These are phyloP conservation scores for Botryosphaeria dothidea DNA, from an alignment of 2,329 filamentous ascomycete genomes.

Conservation along the genomic window DNA sequence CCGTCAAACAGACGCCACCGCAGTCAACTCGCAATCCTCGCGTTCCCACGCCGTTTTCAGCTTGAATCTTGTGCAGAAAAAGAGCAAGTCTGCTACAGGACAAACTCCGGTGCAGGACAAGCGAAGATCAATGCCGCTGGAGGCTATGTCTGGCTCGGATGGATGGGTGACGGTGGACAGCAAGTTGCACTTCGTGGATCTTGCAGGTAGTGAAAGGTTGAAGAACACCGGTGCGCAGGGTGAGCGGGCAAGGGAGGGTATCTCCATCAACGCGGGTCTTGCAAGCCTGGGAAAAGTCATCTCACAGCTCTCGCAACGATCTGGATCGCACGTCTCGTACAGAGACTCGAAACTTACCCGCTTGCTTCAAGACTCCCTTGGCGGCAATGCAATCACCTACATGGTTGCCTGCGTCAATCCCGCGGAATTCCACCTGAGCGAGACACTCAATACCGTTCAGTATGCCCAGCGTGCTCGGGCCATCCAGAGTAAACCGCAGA, in stretches of 20 bases:
- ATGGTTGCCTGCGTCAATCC: slow-evolving; percentile 99
- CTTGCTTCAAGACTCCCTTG: slow-evolving; percentile 91
- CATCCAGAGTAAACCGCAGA: slow-evolving; percentile 96
- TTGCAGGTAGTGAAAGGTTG: slow-evolving; percentile 92
- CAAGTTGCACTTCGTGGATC: slow-evolving; percentile 97
- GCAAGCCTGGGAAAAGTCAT: slow-evolving; percentile 97
- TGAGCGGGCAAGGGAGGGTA: slow-evolving; percentile 91
- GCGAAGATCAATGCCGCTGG: slow-evolving; percentile 81
- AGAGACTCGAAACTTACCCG: slow-evolving; percentile 96
- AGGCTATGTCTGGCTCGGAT: slow-evolving; percentile 68
- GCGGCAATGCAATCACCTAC: slow-evolving; percentile 96
- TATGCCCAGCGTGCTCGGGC: slow-evolving; percentile 95
- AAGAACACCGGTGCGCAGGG: slow-evolving; percentile 97
- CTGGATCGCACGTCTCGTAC: slow-evolving; percentile 92
- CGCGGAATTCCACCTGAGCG: slow-evolving; percentile 94
- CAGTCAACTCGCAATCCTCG: slow-evolving; percentile 96
- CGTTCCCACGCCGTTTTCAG: slow-evolving; percentile 98
- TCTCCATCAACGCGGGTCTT: slow-evolving; percentile 95
- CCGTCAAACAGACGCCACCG: slow-evolving; percentile 93
- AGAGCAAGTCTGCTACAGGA: slow-evolving; percentile 50
- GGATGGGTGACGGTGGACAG: slow-evolving; percentile 85
- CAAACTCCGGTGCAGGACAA: slow-evolving; percentile 67
- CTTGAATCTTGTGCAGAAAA: slow-evolving; percentile 87
- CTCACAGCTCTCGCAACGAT: slow-evolving; percentile 88
- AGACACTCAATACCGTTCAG: slow-evolving; percentile 93